Percentiles rank a stretch among this genome's conserved stretches.
Conservation (phyloP, 805 yeast species). For the Saturnispora besseyi region DNA sequence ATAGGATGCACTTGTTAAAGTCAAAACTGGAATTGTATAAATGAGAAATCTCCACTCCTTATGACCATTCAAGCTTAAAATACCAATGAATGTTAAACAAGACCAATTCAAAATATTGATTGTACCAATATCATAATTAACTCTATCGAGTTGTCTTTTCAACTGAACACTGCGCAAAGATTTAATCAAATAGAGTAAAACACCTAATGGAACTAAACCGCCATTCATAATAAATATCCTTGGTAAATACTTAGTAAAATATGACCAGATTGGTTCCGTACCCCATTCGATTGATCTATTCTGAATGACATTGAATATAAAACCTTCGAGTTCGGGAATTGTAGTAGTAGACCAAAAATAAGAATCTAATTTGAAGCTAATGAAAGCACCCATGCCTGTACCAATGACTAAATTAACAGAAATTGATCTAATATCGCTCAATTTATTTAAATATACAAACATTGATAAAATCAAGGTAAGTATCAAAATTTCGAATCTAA, state of each 20-base stretch:
- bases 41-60: constrained; percentile 91
- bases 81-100: constrained; percentile 43
- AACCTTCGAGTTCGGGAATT: constrained; percentile 64
- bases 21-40: constrained; percentile 63
- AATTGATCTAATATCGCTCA: constrained; percentile 10
- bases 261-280: constrained; percentile 60
- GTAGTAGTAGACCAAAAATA: constrained; percentile 58
- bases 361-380: constrained; percentile 53
- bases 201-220: constrained; percentile 2
- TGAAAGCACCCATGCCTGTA: constrained; percentile 38
- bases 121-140: constrained; percentile 23
- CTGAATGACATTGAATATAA: constrained; percentile 64
- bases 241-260: constrained; percentile 47
- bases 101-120: constrained; percentile 42
- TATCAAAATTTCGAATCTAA: constrained; percentile 63
- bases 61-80: constrained; percentile 78
- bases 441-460: background rate
- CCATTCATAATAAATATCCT: constrained; percentile 30
- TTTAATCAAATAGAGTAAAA: background rate
- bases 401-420: constrained; percentile 32
- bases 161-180: background rate
- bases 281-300: constrained; percentile 84
- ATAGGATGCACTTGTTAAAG: constrained; percentile 19
- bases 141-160: constrained; percentile 13
- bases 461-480: constrained; percentile 42